A percentile compares a stretch with the other conserved stretches of the same genome.
Evolutionary conservation across 495 filamentous ascomycete species (phyloP).

Genomic region (Aspergillus ellipticus): DNA sequence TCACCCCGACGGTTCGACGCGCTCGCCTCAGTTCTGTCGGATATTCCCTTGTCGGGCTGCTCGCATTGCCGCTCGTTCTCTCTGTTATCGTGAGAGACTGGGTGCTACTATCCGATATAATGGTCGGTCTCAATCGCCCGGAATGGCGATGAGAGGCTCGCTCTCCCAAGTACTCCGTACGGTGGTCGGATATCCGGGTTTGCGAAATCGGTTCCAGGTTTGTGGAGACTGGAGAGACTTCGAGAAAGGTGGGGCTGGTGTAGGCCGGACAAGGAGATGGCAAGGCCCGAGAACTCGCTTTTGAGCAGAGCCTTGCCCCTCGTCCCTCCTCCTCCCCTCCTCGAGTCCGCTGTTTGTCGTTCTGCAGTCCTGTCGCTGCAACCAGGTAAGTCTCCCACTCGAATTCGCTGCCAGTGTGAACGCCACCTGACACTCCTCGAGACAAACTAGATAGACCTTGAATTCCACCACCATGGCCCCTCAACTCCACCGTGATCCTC

Average conservation of each 20-base stretch:
- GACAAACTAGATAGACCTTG: not conserved
- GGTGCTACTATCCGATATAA: no score
- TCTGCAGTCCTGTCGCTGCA: not conserved
- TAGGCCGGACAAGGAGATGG: not conserved
- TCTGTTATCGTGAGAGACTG: no score
- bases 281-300: not conserved
- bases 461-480: conserved; percentile 29
- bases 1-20: not conserved
- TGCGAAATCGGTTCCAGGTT: not conserved
- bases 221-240: not conserved
- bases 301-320: conserved; percentile 3
- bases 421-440: not conserved
- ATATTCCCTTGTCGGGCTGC: no score
- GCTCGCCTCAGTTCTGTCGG: no score
- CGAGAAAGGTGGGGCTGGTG: not conserved
- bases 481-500: conserved; percentile 56
- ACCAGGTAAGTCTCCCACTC: conserved; percentile 6
- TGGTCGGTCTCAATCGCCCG: no score
- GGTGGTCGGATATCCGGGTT: not conserved
- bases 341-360: not conserved
- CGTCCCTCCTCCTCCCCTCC: not conserved
- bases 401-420: not conserved
- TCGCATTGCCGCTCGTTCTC: no score
- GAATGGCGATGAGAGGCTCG: no score
- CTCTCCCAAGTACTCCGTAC: not conserved